phyloP scores from a whole-genome alignment of 257 asterid genomes.

The Jaltomata sinuosa region DNA sequence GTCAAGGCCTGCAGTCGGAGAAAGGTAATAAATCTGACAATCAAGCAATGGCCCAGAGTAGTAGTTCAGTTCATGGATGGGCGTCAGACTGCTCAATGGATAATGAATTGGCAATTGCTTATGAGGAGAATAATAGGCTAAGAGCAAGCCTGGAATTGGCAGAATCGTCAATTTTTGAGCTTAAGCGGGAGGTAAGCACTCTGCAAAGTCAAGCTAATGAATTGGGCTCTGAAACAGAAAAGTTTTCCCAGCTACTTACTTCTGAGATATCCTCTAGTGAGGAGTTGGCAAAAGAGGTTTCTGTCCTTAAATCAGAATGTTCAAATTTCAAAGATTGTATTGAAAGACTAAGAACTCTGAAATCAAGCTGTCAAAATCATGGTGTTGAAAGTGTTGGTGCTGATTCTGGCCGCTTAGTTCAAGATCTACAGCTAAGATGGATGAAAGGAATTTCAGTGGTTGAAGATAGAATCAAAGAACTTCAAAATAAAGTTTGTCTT shows the following conservation, averaged over 20 bases:
- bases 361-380: slow-evolving; percentile 33
- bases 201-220: slow-evolving; percentile 71
- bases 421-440: slow-evolving; percentile 32
- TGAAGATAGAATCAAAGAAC: slow-evolving; percentile 55
- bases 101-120: slow-evolving; percentile 51
- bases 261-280: slow-evolving; percentile 60
- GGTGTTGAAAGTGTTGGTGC: slow-evolving; percentile 14
- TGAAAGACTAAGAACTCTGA: slow-evolving; percentile 38
- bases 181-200: slow-evolving; percentile 72
- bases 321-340: slow-evolving; percentile 52
- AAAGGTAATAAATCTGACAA: slow-evolving; percentile 48
- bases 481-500: slow-evolving; percentile 44
- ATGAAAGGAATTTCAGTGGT: slow-evolving; percentile 41
- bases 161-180: slow-evolving; percentile 62
- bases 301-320: slow-evolving; percentile 59
- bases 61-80: slow-evolving; percentile 48
- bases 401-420: slow-evolving; percentile 30
- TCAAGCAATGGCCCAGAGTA: slow-evolving; percentile 32
- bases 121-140: slow-evolving; percentile 65
- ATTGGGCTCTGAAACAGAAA: slow-evolving; percentile 55
- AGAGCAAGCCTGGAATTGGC: slow-evolving; percentile 68
- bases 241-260: slow-evolving; percentile 38
- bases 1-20: slow-evolving; percentile 30
- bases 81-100: slow-evolving; percentile 45
- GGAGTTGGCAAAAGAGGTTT: slow-evolving; percentile 58